Percentiles rank a stretch among this genome's conserved stretches.
Conservation (phyloP, 306 rosid species). For the Prunus mume region DNA sequence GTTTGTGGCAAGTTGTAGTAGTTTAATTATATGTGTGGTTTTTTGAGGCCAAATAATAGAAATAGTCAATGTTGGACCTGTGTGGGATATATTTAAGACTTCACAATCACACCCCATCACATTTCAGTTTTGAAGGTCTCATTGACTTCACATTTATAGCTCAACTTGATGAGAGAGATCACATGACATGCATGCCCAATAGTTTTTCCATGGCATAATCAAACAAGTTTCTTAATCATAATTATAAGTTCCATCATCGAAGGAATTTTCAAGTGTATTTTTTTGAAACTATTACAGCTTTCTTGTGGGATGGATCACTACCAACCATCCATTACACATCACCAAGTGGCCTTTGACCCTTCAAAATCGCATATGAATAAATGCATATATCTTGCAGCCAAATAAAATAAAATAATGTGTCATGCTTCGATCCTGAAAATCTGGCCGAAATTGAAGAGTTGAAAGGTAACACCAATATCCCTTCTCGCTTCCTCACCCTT, state of each 20-base stretch:
- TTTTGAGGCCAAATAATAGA: too few relatives aligned
- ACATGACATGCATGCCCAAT: not conserved
- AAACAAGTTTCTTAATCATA: not conserved
- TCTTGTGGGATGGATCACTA: too few relatives aligned
- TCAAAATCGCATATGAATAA: not conserved
- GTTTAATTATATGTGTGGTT: too few relatives aligned
- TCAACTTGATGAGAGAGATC: not conserved
- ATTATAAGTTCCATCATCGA: too few relatives aligned
- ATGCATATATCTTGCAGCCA: not conserved
- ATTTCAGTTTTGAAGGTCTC: not conserved
- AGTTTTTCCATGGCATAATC: not conserved
- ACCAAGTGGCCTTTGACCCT: not conserved
- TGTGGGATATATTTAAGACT: not conserved
- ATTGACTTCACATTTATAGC: conserved; percentile 13
- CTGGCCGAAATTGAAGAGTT: too few relatives aligned
- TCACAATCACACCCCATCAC: not conserved
- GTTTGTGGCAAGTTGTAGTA: too few relatives aligned
- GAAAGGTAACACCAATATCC: too few relatives aligned
- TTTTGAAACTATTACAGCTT: too few relatives aligned
- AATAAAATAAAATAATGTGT: too few relatives aligned
- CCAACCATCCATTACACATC: not conserved
- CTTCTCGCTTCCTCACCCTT: too few relatives aligned
- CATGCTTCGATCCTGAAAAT: too few relatives aligned
- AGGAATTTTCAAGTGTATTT: too few relatives aligned
- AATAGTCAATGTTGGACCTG: not conserved